phyloP scores from a whole-genome alignment of 257 asterid genomes.

The Knoxia roxburghii region DNA sequence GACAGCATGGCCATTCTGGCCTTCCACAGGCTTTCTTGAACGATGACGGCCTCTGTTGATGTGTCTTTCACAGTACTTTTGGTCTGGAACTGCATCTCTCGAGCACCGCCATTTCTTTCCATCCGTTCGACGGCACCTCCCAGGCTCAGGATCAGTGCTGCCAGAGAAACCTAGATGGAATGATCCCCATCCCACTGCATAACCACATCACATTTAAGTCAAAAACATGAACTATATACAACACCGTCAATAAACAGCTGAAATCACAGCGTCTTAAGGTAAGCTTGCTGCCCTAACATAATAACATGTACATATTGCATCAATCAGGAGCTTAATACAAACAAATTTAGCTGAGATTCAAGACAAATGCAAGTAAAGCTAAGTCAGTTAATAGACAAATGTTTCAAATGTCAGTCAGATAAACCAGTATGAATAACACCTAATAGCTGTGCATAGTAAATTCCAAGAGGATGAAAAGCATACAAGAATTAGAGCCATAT shows the following conservation, averaged over 20 bases:
- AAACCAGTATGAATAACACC: background rate
- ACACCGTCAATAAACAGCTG: background rate
- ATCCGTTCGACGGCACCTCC: conserved; percentile 96
- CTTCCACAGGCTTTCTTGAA: conserved; percentile 99
- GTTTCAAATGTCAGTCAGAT: background rate
- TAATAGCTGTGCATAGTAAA: no score
- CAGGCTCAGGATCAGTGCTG: conserved; percentile 93
- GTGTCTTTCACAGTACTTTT: conserved; percentile 98
- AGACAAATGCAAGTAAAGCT: background rate
- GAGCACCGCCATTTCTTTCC: conserved; percentile 99
- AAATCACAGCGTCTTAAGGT: background rate
- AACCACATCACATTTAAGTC: background rate
- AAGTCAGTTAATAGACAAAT: background rate
- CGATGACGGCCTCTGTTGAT: conserved; percentile 98
- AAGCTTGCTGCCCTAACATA: background rate
- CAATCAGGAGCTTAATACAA: no score
- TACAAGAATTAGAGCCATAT: conserved; percentile 61
- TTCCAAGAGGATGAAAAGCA: background rate
- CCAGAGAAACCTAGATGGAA: conserved; percentile 75
- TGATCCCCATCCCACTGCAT: conserved; percentile 84
- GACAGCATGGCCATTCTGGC: conserved; percentile 74
- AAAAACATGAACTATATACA: background rate
- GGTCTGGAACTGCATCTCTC: conserved; percentile 92
- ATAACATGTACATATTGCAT: background rate
- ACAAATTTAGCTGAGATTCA: background rate